Evolutionary conservation across 208 protist genomes (phyloP), one percentile per base, ranked within the genome.

Genomic region (Acanthamoeba lenticulata): DNA sequence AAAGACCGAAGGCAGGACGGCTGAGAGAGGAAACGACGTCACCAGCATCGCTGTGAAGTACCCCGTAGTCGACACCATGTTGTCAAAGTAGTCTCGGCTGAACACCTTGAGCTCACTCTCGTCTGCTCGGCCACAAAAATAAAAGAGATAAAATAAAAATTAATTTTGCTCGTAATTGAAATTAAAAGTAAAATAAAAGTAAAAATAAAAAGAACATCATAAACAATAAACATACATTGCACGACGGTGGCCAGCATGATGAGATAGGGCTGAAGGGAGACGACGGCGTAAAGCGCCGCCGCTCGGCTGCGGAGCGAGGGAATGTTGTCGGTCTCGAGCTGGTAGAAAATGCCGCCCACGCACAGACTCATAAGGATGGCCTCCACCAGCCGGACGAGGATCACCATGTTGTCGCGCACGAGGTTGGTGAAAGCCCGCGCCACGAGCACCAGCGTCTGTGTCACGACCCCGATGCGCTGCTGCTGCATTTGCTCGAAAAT

Each of bases 381-480:
- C 6, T 79, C 69, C 34, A 79, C 44, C 17, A 79, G 38, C 38
- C 69, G 9, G 69, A 45, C 69, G 21, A 79, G 1, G 69, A 79
- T 79, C 69, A 79, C 69, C 69, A 79, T 79, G 27, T 79, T 79
- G 69, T 79, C 69, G 4, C 69, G 69, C 32, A 79, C 38, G 69
- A 79, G 5, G 69, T 79, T 38, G 21, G 9, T 79, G 69, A 79
- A 79, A 19, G 69, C 69, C 17, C 65, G 38, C 27, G 38, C 36
- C 38, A 79, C 38, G 36, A 79, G 69, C 32, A 79, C 69, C 36
- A 79, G 24, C 32, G 34, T 79, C 38, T 79, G 69, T 36, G 44
- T 29, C 6, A 79, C 36, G 36, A 79, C 38, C 17, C 7, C 29
- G 38, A 79, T 29, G 38, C 44, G 69, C 24, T 79, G 69, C 38